phyloP scores from a whole-genome alignment of 768 basidiomycete species.

The Podaxis mareebaensis region DNA sequence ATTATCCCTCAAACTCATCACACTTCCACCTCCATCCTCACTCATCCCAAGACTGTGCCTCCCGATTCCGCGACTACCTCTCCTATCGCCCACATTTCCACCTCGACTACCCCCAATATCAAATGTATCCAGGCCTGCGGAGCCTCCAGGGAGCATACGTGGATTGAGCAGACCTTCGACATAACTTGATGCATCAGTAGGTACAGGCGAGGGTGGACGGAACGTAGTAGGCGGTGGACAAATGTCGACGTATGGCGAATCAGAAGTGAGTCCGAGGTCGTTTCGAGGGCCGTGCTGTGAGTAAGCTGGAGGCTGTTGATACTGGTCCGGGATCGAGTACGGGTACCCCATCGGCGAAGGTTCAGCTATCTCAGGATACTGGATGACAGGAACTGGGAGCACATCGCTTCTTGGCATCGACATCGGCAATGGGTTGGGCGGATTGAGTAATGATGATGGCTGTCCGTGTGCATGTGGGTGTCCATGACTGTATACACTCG shows the following conservation, averaged over 20 bases:
- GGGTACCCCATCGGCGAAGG: background rate
- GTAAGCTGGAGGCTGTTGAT: background rate
- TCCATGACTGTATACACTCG: background rate
- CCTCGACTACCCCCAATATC: background rate
- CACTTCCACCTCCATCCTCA: conserved; percentile 27
- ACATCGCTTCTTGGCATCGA: conserved; percentile 17
- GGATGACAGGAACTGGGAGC: conserved; percentile 4
- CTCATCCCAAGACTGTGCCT: conserved; percentile 20
- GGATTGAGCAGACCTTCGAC: conserved; percentile 33
- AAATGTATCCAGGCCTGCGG: background rate
- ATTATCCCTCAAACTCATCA: conserved; percentile 37
- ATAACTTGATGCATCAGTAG: conserved; percentile 29
- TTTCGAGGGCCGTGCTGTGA: background rate
- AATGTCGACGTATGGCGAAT: conserved; percentile 11
- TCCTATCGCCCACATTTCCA: background rate
- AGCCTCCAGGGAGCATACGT: conserved; percentile 13
- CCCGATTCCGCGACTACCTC: background rate
- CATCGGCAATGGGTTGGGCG: conserved; percentile 21
- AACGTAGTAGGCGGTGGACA: conserved; percentile 31
- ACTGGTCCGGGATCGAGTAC: background rate
- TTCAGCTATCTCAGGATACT: background rate
- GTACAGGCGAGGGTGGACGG: conserved; percentile 27
- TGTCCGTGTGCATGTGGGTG: conserved; percentile 18
- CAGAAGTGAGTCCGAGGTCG: background rate
- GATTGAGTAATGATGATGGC: conserved; percentile 29